Conservation (phyloP, 2,329 filamentous ascomycete genomes). For the Monilinia laxa region DNA sequence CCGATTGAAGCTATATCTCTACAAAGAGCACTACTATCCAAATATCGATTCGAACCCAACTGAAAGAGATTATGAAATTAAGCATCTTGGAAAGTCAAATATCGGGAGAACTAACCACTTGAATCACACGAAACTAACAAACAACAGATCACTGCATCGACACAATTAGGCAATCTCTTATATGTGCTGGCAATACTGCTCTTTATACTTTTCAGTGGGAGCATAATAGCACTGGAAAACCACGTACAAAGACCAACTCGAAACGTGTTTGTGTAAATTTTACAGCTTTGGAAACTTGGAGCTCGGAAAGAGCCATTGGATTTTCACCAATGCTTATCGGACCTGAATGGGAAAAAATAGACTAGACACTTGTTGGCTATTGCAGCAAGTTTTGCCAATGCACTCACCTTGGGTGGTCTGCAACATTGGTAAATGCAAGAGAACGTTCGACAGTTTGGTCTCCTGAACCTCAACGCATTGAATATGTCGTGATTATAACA, state of each 20-base stretch:
- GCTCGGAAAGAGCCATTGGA: neutral
- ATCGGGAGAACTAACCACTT: no score
- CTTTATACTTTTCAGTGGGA: slow-evolving; percentile 1
- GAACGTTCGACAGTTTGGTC: no score
- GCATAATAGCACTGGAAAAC: neutral
- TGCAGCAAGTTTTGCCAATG: no score
- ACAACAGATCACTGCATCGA: slow-evolving; percentile 4
- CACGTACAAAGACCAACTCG: slow-evolving; percentile 6
- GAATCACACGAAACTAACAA: neutral
- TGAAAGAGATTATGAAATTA: neutral
- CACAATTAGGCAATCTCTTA: neutral
- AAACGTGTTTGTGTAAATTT: neutral
- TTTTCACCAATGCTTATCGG: neutral
- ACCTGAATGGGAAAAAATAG: neutral
- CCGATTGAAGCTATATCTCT: slow-evolving; percentile 9
- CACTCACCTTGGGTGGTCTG: no score
- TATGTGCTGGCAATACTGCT: neutral
- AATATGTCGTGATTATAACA: no score
- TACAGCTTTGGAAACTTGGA: neutral
- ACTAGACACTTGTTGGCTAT: neutral
- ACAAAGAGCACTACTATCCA: slow-evolving; percentile 7
- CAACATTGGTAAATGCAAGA: no score
- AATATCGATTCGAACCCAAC: neutral
- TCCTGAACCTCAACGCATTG: no score
- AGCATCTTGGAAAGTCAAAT: slow-evolving; percentile 4